Percentiles rank a stretch among this genome's conserved stretches.
Conservation (phyloP, 768 basidiomycete genomes). For the Amanita thiersii region DNA sequence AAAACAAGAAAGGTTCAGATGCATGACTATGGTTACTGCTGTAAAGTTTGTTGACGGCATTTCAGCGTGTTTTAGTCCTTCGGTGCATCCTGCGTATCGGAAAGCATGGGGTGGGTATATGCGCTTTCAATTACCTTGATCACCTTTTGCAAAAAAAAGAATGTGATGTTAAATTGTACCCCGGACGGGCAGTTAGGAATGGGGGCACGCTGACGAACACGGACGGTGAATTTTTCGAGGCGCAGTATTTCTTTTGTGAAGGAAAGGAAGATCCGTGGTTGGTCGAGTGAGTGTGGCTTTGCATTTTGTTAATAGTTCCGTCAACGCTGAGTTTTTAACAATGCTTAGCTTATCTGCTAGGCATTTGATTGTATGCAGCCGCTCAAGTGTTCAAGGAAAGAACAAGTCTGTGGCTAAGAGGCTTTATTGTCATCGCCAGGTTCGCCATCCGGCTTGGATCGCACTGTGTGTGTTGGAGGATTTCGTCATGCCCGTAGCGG, state of each 20-base stretch:
- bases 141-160: not conserved
- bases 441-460: slow-evolving; percentile 30
- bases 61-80: slow-evolving; percentile 32
- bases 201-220: slow-evolving; percentile 28
- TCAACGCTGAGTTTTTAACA: not conserved
- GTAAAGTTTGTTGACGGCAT: not conserved
- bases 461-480: slow-evolving; percentile 21
- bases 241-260: slow-evolving; percentile 29
- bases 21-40: not conserved
- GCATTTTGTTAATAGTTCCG: not conserved
- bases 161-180: not conserved
- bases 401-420: not conserved
- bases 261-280: slow-evolving; percentile 28
- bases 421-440: slow-evolving; percentile 12
- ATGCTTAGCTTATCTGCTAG: slow-evolving; percentile 6
- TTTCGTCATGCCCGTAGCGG: slow-evolving; percentile 27
- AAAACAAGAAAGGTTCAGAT: slow-evolving; percentile 2
- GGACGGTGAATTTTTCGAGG: slow-evolving; percentile 22
- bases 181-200: slow-evolving; percentile 20
- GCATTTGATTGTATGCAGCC: slow-evolving; percentile 3
- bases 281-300: slow-evolving; percentile 19
- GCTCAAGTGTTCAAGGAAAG: not conserved
- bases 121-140: not conserved
- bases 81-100: slow-evolving; percentile 18
- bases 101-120: slow-evolving; percentile 25